Conservation (phyloP, 805 yeast species). For the Tetrapisispora pingtungensis region DNA sequence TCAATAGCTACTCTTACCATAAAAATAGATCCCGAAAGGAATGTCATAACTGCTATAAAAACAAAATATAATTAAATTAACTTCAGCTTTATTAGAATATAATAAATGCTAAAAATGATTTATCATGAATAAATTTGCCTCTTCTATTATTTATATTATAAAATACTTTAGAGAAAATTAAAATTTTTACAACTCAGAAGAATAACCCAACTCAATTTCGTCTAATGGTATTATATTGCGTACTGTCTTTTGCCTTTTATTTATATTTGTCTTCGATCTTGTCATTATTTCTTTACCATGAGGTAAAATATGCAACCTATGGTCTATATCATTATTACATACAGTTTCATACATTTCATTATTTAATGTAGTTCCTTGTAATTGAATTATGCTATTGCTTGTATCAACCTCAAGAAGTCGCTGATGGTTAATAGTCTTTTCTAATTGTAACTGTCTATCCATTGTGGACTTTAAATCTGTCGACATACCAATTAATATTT, state of each 20-base stretch:
- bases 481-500: constrained; percentile 14
- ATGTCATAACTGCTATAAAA: constrained; percentile 28
- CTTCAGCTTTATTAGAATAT: too few species aligned
- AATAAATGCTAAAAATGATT: too few species aligned
- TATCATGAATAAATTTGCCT: too few species aligned
- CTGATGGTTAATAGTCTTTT: constrained; percentile 2
- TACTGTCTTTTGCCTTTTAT: constrained; percentile 1
- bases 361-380: constrained; percentile 10
- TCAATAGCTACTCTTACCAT: constrained; percentile 25
- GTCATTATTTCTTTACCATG: constrained; percentile 6
- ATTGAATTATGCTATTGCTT: neutral
- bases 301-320: neutral
- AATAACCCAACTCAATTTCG: constrained; percentile 10
- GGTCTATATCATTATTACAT: neutral
- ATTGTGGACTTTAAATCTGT: constrained; percentile 11
- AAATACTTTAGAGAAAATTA: too few species aligned
- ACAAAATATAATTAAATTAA: constrained; percentile 3
- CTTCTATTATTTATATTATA: too few species aligned
- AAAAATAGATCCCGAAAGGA: constrained; percentile 21
- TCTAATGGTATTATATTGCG: constrained; percentile 27
- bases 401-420: neutral
- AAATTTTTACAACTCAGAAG: constrained; percentile 2
- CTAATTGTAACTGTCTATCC: constrained; percentile 11
- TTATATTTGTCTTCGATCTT: constrained; percentile 7
- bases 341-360: constrained; percentile 3